Evolutionary conservation across 106 monocot genomes (phyloP), one percentile per base, ranked within the genome.

Genomic region (Narthecium ossifragum): DNA sequence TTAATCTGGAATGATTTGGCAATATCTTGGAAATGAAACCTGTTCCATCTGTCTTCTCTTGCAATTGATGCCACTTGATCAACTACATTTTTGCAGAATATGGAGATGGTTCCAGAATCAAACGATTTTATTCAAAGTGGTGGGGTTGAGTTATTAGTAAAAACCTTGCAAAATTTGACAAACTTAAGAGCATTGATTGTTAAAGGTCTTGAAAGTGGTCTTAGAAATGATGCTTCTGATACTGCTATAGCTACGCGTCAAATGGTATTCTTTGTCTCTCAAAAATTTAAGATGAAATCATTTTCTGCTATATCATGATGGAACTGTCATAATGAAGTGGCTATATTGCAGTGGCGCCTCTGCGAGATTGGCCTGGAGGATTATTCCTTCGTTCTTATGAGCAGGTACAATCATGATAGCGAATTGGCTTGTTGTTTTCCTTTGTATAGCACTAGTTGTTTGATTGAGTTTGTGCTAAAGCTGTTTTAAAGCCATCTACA

Each of bases 141-240:
- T 39, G 59, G n/a, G 23, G 28, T 72, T 47, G 49, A 71, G 31
- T 22, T 62, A 45, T 69, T 93, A 61, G 68, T 83, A 75, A 68
- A 75, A 31, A 70, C 78, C 13, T 51, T 94, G 31, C 59, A 73
- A 67, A 80, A 77, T 40, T 67, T 94, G 52, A 78, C 82, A 46
- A 54, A 55, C 52, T 53, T 94, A 70, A 82, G 93, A 62, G 72
- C 66, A 38, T 2, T 63, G 28, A 73, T 94, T 55, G 77, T 77
- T 13, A 94, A 80, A 74, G 77, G 83, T 45, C 89, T 94, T 77
- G 78, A 83, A 75, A 94, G 89, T 74, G 93, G 93, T 43, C 74
- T 89, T 60, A 71, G 93, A 70, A 94, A 94, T 80, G 93, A 94
- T 75, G 93, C 93, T 30, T 72, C 89, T 64, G 93, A 94, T 85